phyloP scores from a whole-genome alignment of 164 flowering plant species.

The Stephania yunnanensis region DNA sequence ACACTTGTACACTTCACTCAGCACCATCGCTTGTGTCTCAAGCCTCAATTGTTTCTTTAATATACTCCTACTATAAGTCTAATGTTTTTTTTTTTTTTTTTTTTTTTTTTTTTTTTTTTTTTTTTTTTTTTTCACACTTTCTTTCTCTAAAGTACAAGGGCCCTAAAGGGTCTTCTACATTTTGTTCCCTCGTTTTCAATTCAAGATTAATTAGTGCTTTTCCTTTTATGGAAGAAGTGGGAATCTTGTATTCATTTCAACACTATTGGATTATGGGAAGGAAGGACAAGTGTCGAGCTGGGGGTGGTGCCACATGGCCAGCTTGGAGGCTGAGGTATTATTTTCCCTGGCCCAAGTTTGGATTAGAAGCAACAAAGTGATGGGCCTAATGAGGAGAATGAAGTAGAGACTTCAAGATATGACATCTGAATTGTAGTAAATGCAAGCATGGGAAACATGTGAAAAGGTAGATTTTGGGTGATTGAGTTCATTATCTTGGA shows the following conservation, averaged over 20 bases:
- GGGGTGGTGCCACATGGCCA: neutral
- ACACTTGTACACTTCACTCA: slow-evolving; percentile 7
- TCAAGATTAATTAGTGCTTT: neutral
- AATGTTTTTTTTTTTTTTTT: neutral
- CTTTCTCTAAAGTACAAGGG: slow-evolving; percentile 18
- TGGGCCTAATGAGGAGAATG: neutral
- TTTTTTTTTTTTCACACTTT: slow-evolving; percentile 10
- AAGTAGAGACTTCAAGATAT: slow-evolving; percentile 1
- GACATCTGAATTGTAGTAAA: neutral
- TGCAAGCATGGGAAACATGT: slow-evolving; percentile 5
- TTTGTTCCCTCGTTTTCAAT: slow-evolving; percentile 2
- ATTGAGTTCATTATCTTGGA: neutral
- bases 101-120: neutral
- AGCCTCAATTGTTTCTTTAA: slow-evolving; percentile 15
- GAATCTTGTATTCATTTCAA: neutral
- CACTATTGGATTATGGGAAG: neutral
- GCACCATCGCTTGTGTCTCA: slow-evolving; percentile 21
- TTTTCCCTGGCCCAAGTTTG: neutral
- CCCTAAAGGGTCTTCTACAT: slow-evolving; percentile 21
- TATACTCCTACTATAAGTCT: neutral
- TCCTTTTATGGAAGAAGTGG: neutral
- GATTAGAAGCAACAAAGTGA: neutral
- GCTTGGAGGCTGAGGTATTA: neutral
- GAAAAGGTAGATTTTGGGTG: neutral
- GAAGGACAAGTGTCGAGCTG: neutral